Evolutionary conservation across 208 protist species (phyloP).

Genomic region (Trypanosoma lewisi): DNA sequence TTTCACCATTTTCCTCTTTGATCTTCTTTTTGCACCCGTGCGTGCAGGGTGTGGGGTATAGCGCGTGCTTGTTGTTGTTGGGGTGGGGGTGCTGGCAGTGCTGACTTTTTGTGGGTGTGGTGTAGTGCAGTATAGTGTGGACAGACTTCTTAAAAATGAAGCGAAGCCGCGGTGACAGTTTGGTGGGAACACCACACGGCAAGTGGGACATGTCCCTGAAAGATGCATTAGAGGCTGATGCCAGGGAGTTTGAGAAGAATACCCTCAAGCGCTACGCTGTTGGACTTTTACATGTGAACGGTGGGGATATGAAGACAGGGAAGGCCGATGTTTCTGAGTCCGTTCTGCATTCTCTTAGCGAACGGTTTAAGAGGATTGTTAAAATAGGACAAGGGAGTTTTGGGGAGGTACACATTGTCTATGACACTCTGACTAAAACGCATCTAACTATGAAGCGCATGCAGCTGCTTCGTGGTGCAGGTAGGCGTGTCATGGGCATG

Average conservation of each 20-base stretch:
- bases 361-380: constrained; percentile 58
- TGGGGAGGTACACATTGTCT: constrained; percentile 84
- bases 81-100: neutral
- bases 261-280: constrained; percentile 7
- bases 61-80: too few species aligned
- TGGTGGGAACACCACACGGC: constrained; percentile 5
- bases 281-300: neutral
- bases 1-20: too few species aligned
- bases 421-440: constrained; percentile 56
- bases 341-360: constrained; percentile 30
- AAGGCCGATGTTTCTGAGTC: neutral
- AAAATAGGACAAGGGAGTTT: constrained; percentile 88
- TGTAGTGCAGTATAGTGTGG: neutral
- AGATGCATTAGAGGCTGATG: constrained; percentile 7
- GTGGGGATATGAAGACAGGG: neutral
- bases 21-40: too few species aligned
- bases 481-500: constrained; percentile 42
- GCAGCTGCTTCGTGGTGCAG: constrained; percentile 56
- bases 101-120: neutral
- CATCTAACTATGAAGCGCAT: constrained; percentile 88
- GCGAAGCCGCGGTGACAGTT: constrained; percentile 9
- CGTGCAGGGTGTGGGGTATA: too few species aligned
- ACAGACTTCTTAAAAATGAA: constrained; percentile 4
- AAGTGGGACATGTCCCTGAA: neutral
- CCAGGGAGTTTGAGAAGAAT: constrained; percentile 7